Base-by-base conservation (phyloP, 1,284 basidiomycete genomes). In the Tetrapyrgos nigripes region DNA sequence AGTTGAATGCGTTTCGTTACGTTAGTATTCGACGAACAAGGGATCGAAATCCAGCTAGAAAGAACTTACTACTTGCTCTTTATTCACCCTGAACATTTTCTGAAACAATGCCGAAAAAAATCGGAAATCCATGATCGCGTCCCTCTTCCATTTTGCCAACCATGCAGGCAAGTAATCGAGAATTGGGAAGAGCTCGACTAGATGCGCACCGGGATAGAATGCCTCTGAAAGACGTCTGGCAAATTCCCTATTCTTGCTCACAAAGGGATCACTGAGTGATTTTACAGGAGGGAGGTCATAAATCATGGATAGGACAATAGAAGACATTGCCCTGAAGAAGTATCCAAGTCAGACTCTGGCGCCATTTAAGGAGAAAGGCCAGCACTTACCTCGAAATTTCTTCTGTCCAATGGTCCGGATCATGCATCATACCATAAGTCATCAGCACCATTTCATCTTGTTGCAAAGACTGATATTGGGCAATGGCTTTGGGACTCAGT, bases 401-500 rank as follows among this genome's bases (percentile, higher is more conserved):
- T 35, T 29, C 31, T 13, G 44, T 33, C 35, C 47, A 33, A 11
- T 46, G 23, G 3, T 33, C 26, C 17, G 55, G 47, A 8, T 56
- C 40, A 45, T 19, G 21, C 23, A 56, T n/a, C 24, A 56, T n/a
- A 44, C 37, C 26, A 44, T 31, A 26, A 21, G 55, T 23, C 17
- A 56, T 35, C 19, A 50, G 19, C 4, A 56, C 29, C 13, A 49
- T 49, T 50, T 56, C 55, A 21, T 56, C 48, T 33, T 31, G 27
- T 40, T 56, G 47, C 1, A 29, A 37, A 19, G 55, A 49, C 8
- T 50, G 48, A 28, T 56, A 56, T 23, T 56, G 48, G 26, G n/a
- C 26, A 21, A 37, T 50, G 17, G 29, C 23, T 28, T 49, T 21
- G n/a, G 35, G 46, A n/a, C 50, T 56, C 1, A 56, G 40, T 23